Percentiles rank a stretch among this genome's conserved stretches.
phyloP scores from a whole-genome alignment of 768 basidiomycete species.

The Dentipellis sp. region DNA sequence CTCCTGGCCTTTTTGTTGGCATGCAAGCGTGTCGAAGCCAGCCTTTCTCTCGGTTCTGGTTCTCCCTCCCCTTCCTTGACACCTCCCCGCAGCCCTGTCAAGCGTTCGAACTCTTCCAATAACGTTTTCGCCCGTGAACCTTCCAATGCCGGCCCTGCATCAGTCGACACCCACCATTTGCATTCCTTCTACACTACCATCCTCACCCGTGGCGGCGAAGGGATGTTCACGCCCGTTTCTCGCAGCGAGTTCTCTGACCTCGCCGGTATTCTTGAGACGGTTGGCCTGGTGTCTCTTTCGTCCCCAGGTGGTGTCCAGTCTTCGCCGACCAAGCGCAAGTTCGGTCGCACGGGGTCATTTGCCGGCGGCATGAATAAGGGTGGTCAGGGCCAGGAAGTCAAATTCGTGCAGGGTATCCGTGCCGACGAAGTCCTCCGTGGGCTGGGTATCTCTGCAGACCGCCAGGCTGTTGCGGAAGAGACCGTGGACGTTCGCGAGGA shows the following conservation, averaged over 20 bases:
- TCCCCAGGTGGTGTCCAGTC: constrained; percentile 19
- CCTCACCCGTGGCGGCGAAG: constrained; percentile 45
- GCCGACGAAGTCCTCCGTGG: constrained; percentile 65
- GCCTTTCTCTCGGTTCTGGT: constrained; percentile 37
- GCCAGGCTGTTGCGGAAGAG: constrained; percentile 17
- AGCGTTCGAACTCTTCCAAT: constrained; percentile 34
- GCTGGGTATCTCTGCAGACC: constrained; percentile 36
- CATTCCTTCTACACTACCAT: constrained; percentile 55
- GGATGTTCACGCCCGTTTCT: constrained; percentile 54
- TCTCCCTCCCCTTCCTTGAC: constrained; percentile 21
- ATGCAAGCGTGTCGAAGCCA: constrained; percentile 49
- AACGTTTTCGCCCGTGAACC: too few species aligned
- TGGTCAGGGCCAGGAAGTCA: constrained; percentile 34
- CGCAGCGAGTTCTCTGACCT: constrained; percentile 73
- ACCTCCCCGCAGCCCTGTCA: constrained; percentile 35
- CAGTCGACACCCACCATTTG: constrained; percentile 51
- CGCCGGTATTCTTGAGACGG: constrained; percentile 61
- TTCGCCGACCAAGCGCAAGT: constrained; percentile 37
- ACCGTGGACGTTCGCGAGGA: constrained; percentile 35
- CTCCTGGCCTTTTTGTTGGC: constrained; percentile 59
- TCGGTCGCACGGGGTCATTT: constrained; percentile 55
- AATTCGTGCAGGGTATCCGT: constrained; percentile 53
- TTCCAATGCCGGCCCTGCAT: constrained; percentile 23
- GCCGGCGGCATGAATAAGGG: constrained; percentile 24
- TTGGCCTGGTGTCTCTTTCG: constrained; percentile 46